Conservation (phyloP, 805 yeast genomes). For the Yarrowia sp. region DNA sequence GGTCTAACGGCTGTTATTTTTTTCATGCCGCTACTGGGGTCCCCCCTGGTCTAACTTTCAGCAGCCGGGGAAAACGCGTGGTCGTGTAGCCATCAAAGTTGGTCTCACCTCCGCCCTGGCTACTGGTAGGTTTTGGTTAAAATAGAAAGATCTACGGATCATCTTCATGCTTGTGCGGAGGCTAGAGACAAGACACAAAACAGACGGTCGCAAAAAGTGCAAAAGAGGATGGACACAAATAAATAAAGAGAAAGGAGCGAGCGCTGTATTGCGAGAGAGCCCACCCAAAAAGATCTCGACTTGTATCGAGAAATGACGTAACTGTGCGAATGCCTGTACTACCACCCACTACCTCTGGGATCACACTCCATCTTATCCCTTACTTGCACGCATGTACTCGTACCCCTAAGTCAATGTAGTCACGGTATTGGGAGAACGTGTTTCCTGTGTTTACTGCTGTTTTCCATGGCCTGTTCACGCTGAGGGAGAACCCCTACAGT, state of each 20-base stretch:
- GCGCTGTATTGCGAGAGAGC: constrained; percentile 1
- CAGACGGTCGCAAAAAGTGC: neutral
- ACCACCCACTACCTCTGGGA: too few species aligned
- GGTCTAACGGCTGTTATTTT: constrained; percentile 6
- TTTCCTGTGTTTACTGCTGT: neutral
- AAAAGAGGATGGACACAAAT: constrained; percentile 30
- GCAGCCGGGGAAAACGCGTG: constrained; percentile 30
- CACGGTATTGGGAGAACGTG: neutral
- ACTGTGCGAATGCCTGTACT: too few species aligned
- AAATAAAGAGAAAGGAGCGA: constrained; percentile 7
- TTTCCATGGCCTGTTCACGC: neutral
- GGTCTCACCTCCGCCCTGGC: constrained; percentile 18
- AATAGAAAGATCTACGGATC: constrained; percentile 30
- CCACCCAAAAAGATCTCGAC: neutral
- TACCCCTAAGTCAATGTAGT: neutral
- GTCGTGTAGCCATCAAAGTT: constrained; percentile 7
- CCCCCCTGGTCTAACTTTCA: constrained; percentile 29
- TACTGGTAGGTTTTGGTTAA: constrained; percentile 3
- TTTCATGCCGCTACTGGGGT: neutral
- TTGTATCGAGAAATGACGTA: too few species aligned
- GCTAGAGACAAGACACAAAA: constrained; percentile 3
- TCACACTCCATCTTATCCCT: too few species aligned
- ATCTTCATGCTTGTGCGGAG: constrained; percentile 16
- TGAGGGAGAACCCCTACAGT: constrained; percentile 12
- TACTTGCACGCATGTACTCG: too few species aligned